Evolutionary conservation across 2,329 filamentous ascomycete species (phyloP).

Genomic region (Pseudogymnoascus sp.): DNA sequence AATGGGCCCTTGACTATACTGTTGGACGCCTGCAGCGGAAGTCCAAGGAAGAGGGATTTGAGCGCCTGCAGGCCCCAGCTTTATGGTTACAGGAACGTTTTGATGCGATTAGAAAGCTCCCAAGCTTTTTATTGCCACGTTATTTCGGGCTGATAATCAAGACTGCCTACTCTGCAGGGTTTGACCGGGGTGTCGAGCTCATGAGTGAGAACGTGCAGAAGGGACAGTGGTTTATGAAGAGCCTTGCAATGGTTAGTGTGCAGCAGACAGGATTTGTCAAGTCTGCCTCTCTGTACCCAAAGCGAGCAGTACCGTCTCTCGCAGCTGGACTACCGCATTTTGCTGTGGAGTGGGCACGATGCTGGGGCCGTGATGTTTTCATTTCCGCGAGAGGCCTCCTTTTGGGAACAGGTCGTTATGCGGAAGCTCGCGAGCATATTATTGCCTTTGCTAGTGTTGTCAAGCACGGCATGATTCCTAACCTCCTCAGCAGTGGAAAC

Average conservation of each 20-base stretch:
- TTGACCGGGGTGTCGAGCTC: slow-evolving; percentile 67
- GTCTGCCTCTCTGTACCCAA: slow-evolving; percentile 83
- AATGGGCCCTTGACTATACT: slow-evolving; percentile 89
- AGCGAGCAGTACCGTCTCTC: slow-evolving; percentile 74
- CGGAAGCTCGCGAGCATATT: slow-evolving; percentile 88
- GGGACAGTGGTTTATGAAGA: slow-evolving; percentile 83
- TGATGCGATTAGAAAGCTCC: slow-evolving; percentile 74
- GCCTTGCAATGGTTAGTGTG: slow-evolving; percentile 80
- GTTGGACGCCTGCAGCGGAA: slow-evolving; percentile 68
- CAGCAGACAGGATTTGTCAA: slow-evolving; percentile 86
- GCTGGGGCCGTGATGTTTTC: slow-evolving; percentile 96
- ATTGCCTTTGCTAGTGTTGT: slow-evolving; percentile 89
- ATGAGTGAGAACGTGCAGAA: slow-evolving; percentile 70
- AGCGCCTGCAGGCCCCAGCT: slow-evolving; percentile 55
- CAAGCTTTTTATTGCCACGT: slow-evolving; percentile 80
- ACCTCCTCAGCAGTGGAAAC: slow-evolving; percentile 78
- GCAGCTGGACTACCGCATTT: slow-evolving; percentile 94
- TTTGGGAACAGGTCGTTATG: slow-evolving; percentile 79
- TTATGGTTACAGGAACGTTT: slow-evolving; percentile 79
- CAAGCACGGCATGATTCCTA: slow-evolving; percentile 98
- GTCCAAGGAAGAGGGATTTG: slow-evolving; percentile 53
- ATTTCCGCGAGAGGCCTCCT: slow-evolving; percentile 91
- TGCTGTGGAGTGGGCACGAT: slow-evolving; percentile 84
- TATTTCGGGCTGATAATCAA: slow-evolving; percentile 89
- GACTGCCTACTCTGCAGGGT: slow-evolving; percentile 78